Conservation (phyloP, 805 yeast genomes). For the Yarrowia porcina region DNA sequence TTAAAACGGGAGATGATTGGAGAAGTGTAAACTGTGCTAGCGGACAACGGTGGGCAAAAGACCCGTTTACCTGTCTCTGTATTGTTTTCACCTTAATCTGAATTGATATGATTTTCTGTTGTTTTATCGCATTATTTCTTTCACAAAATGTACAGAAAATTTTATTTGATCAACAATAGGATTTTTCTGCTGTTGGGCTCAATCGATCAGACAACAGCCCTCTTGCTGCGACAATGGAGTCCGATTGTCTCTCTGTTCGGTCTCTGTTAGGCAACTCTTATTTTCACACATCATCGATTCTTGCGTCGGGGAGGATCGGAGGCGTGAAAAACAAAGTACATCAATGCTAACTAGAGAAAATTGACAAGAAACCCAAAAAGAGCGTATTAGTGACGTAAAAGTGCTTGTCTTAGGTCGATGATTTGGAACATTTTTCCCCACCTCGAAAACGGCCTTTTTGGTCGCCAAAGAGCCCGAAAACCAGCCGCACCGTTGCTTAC, state of each 20-base stretch:
- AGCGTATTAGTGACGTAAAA: no score
- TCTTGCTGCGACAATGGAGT: not conserved
- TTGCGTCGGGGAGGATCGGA: conserved; percentile 2
- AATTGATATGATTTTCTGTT: no score
- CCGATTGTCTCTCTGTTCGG: not conserved
- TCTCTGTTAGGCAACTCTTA: not conserved
- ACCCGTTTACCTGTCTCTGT: no score
- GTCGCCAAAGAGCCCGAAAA: not conserved
- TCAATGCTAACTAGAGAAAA: not conserved
- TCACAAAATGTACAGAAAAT: no score
- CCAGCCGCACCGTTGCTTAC: conserved; percentile 15
- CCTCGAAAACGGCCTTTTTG: no score
- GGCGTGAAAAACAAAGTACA: not conserved
- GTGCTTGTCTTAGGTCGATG: no score
- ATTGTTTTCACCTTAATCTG: no score
- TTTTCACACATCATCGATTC: conserved; percentile 1
- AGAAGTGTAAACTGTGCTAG: not conserved
- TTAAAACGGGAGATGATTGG: not conserved
- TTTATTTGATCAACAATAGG: not conserved
- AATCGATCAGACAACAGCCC: not conserved
- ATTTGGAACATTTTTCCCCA: not conserved
- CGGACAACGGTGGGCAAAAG: not conserved
- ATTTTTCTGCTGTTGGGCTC: no score
- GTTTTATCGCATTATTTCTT: not conserved
- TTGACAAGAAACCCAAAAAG: not conserved